Base-by-base conservation (phyloP, 306 rosid species). In the Datisca glomerata region DNA sequence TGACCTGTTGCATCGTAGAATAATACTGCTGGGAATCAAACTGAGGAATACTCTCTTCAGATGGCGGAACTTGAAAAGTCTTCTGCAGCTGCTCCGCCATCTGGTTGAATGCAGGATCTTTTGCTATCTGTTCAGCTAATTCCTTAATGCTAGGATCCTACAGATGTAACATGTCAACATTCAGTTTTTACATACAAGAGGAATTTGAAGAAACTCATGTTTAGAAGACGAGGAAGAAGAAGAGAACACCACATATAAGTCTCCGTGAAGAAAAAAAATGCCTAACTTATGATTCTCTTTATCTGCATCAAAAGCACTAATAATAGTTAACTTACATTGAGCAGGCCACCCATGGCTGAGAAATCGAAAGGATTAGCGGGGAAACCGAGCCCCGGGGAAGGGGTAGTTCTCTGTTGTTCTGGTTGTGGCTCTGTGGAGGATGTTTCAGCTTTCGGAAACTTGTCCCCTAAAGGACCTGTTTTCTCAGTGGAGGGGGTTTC, bases 101-200 rank as follows among this genome's bases (percentile, higher is more conserved):
- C 63, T 84, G 94, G 70, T 71, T 91, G 73, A 91, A 91, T 12
- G 98, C 60, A 36, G 98, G 96, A 67, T 91, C 98, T 66, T 71
- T 73, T 21, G 98, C 79, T 60, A 91, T 84, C 67, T 89, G 95
- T 64, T 89, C 95, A 56, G 98, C 98, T 53, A 89, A 67, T 10
- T 80, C 93, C 72, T 89, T 89, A 66, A 89, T 72, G 66, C 95
- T 89, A 60, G 98, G 98, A 84, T 89, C 98, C 98, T 89, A 54
- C 31, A 39, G 18, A 67, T 39, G 49, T 20, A 25, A 37, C 59
- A 66, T 12, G n/a, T n/a, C n/a, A n/a, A n/a, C n/a, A n/a, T n/a
- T n/a, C n/a, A n/a, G n/a, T n/a, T n/a, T n/a, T n/a, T n/a, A n/a
- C n/a, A n/a, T n/a, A n/a, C n/a, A n/a, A n/a, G n/a, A n/a, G n/a